phyloP scores from a whole-genome alignment of 805 yeast species.

The Yarrowia bubula region DNA sequence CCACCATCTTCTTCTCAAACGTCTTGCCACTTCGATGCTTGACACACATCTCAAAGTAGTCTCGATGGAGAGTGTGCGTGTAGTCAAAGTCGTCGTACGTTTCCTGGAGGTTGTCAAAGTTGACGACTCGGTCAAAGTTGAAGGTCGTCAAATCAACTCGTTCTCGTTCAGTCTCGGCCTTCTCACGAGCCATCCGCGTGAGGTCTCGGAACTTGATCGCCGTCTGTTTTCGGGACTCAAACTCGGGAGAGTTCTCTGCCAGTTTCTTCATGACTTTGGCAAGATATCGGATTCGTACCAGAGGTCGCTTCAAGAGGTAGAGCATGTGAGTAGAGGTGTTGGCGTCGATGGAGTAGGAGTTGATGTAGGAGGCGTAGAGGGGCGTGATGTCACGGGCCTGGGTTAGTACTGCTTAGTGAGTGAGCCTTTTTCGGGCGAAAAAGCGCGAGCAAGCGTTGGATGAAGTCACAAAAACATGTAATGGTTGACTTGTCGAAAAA shows the following conservation, averaged over 20 bases:
- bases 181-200: neutral
- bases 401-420: neutral
- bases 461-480: no score
- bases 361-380: slow-evolving; percentile 1
- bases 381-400: slow-evolving; percentile 17
- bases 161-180: slow-evolving; percentile 17
- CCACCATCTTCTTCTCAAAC: slow-evolving; percentile 24
- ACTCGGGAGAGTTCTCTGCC: slow-evolving; percentile 1
- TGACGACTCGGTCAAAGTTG: slow-evolving; percentile 23
- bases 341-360: neutral
- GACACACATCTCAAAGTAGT: slow-evolving; percentile 26
- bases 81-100: slow-evolving; percentile 17
- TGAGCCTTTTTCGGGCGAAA: no score
- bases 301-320: slow-evolving; percentile 26
- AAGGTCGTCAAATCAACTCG: slow-evolving; percentile 21
- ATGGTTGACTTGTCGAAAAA: no score
- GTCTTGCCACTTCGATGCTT: slow-evolving; percentile 24
- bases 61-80: slow-evolving; percentile 5
- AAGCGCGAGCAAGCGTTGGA: no score
- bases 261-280: slow-evolving; percentile 28
- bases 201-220: slow-evolving; percentile 15
- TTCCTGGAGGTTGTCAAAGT: slow-evolving; percentile 18
- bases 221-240: neutral
- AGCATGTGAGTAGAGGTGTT: slow-evolving; percentile 4
- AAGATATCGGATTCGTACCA: slow-evolving; percentile 25